Base-by-base conservation (phyloP, 169 alveolate genomes). In the Plasmodium malariae region DNA sequence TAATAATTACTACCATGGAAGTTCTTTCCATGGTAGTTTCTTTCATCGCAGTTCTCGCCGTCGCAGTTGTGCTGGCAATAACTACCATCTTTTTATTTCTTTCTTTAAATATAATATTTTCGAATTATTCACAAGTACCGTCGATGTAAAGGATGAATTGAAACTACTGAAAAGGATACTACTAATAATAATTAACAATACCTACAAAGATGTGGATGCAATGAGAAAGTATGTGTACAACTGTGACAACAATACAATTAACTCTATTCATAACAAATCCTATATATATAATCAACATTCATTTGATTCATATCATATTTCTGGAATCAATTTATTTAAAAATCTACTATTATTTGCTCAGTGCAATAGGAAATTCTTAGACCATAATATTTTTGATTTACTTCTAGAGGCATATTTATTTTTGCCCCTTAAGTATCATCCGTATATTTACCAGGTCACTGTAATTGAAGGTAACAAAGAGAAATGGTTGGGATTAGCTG, bases 301-400 rank as follows among this genome's bases (percentile, higher is more conserved):
- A 5, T 67, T 19, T 40, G 91, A 83, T 34, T 4, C n/a, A 30
- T 32, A 67, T 28, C 17, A 83, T 21, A 36, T 67, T 11, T 83
- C 91, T 11, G 91, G 91, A n/a, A 60, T 83, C 3, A 83, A 83
- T 48, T 34, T 65, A 24, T 65, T 67, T 83, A 83, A 65, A 70
- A 83, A 83, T 54, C n/a, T 67, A 5, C 71, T 83, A 21, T 12
- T 83, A 57, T 83, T 83, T 83, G 37, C 30, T n/a, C 71, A 67
- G n/a, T 6, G 2, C 12, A 83, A 83, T 54, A 60, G 48, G 21
- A 49, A 68, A 30, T 17, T 83, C 40, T 40, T 83, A 34, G 28
- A 51, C 30, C 85, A 83, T 26, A 83, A 83, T 70, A 71, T 67
- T 11, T 1, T 83, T 21, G 43, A 67, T n/a, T 32, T 67, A 14